Conservation (phyloP, 331 rosid genomes). For the Malus hybrid region DNA sequence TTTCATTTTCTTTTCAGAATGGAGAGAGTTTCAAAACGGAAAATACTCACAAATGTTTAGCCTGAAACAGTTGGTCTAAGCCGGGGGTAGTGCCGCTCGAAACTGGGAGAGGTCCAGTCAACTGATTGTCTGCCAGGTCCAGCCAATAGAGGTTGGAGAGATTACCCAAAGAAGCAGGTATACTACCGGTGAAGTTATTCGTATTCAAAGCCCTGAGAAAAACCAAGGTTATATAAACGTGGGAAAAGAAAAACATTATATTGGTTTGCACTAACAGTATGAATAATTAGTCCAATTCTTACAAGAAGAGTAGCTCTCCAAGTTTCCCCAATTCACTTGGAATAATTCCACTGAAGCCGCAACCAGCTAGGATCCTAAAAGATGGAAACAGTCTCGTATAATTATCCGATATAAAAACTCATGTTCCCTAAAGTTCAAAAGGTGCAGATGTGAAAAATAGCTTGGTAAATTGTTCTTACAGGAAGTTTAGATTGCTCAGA, state of each 20-base stretch:
- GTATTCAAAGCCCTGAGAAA: conserved; percentile 66
- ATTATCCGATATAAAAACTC: not conserved
- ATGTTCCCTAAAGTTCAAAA: not conserved
- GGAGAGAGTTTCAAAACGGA: not conserved
- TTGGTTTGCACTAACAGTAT: not conserved
- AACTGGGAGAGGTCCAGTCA: conserved; percentile 61
- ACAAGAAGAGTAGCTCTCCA: conserved; percentile 68
- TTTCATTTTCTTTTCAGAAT: too few relatives aligned
- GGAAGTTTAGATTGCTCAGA: conserved; percentile 45
- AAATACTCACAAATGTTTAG: conserved; percentile 85
- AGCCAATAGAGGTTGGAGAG: conserved; percentile 76
- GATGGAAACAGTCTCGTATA: not conserved
- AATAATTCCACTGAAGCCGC: conserved; percentile 72
- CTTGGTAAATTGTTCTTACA: conserved; percentile 44
- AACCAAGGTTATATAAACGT: not conserved
- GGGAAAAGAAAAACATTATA: not conserved
- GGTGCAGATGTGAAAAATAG: not conserved
- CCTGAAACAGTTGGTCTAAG: conserved; percentile 64
- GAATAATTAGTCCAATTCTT: conserved; percentile 22
- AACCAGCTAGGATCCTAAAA: conserved; percentile 84
- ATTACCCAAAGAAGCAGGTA: conserved; percentile 75
- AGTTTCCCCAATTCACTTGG: conserved; percentile 81
- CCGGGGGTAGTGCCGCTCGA: conserved; percentile 40
- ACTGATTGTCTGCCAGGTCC: conserved; percentile 67
- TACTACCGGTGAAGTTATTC: conserved; percentile 58